Evolutionary conservation across 305 asterid species (phyloP).

Genomic region (Fraxinus dipetala): DNA sequence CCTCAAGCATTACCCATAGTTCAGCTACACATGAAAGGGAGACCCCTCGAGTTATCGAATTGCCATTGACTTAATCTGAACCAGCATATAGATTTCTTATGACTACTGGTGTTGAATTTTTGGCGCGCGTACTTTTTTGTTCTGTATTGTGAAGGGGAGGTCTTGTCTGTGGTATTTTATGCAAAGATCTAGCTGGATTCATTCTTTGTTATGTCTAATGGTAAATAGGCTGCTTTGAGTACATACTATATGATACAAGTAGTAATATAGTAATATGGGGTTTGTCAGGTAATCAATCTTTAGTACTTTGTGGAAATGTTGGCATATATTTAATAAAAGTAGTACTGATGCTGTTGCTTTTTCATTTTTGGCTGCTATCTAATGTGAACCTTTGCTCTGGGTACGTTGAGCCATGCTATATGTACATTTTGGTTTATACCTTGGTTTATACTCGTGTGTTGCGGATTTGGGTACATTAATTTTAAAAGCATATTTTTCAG

Average conservation of each 20-base stretch:
- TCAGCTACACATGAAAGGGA: background rate
- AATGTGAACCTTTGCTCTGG: background rate
- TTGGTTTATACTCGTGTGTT: background rate
- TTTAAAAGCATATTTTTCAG: background rate
- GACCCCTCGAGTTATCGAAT: background rate
- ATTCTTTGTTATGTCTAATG: slow-evolving; percentile 24
- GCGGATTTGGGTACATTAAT: background rate
- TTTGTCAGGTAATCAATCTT: background rate
- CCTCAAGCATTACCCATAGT: background rate
- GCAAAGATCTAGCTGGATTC: slow-evolving; percentile 2
- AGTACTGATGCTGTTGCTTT: background rate
- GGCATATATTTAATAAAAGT: slow-evolving; percentile 16
- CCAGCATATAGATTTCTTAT: background rate
- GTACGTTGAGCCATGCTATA: background rate
- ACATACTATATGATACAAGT: slow-evolving; percentile 18
- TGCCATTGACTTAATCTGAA: background rate
- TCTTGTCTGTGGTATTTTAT: background rate
- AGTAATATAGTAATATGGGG: slow-evolving; percentile 4
- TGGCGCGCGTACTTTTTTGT: background rate
- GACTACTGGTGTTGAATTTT: background rate
- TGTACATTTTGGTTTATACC: background rate
- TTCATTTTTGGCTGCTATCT: background rate
- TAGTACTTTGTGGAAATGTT: slow-evolving; percentile 12
- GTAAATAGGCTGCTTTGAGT: slow-evolving; percentile 22
- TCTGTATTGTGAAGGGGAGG: background rate